Percentiles rank a stretch among this genome's conserved stretches.
These are phyloP conservation scores for Trichosporon ovoides DNA, from an alignment of 1,284 basidiomycete species.

Conservation along the genomic window DNA sequence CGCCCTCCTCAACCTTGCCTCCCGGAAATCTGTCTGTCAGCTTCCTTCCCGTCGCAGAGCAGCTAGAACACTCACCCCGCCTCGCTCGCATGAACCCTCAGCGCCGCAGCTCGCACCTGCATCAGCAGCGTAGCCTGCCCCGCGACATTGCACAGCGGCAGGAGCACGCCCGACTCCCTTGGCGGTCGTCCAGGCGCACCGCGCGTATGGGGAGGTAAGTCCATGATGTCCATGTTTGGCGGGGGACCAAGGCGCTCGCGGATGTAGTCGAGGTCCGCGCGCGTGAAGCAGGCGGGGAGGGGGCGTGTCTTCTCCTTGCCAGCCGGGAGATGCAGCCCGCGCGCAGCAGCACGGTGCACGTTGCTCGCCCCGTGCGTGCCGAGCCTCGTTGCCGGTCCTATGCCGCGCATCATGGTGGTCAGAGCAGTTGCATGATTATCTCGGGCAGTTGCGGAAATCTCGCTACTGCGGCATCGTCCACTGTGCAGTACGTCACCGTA, in stretches of 20 bases:
- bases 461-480: too few species aligned
- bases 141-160: conserved; percentile 40
- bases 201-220: conserved; percentile 30
- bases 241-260: conserved; percentile 20
- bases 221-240: conserved; percentile 7
- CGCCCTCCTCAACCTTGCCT: conserved; percentile 30
- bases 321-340: not conserved
- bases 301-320: not conserved
- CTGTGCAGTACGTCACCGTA: too few species aligned
- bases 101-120: conserved; percentile 28
- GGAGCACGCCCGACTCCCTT: conserved; percentile 36
- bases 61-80: conserved; percentile 33
- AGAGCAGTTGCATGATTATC: too few species aligned
- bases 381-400: too few species aligned
- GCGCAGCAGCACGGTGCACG: too few species aligned
- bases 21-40: conserved; percentile 34
- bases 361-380: too few species aligned
- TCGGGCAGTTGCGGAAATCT: too few species aligned
- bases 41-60: conserved; percentile 7
- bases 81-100: conserved; percentile 42
- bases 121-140: conserved; percentile 33
- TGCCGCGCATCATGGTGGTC: too few species aligned
- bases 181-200: not conserved
- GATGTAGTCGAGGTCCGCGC: conserved; percentile 20
- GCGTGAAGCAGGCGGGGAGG: conserved; percentile 27